Evolutionary conservation across 805 yeast genomes (phyloP), one percentile per base, ranked within the genome.

Genomic region (Pichia paraexigua): DNA sequence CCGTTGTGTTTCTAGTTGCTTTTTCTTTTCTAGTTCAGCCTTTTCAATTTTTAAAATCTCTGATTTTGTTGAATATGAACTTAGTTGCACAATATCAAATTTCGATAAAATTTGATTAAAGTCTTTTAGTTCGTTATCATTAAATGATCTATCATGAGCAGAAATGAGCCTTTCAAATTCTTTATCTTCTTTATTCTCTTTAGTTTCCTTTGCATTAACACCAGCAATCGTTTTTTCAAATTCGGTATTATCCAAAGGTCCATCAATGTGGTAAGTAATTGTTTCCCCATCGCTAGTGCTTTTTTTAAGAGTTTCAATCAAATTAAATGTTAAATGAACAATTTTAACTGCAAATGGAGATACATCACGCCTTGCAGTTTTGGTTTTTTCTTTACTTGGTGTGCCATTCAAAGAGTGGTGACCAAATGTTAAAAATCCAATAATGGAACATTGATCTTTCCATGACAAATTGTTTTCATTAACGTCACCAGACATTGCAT

Each of bases 301-400:
- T 15, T 61, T 55, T 48, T 57, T 63, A 32, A 64, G 39, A 7
- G 37, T 45, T 3, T 58, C 64, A 2, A 67, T 41, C 11, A 60
- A 43, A 21, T 59, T 53, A 13, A 51, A 47, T 2, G 63, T 60
- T 1, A 49, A 57, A 5, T 53, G 47, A 5, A 68, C 43, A 2
- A 70, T 43, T 24, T 66, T 64, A n/a, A 53, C 52, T 41, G 68
- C 65, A 45, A 58, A 59, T 3, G 74, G 73, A 8, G 74, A 63
- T 6, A 77, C 70, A 54, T 77, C 82, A 46, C 77, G 66, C 54
- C 77, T 67, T 2, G 81, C 80, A 47, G 77, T 78, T 48, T 69
- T 71, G 0, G 67, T 48, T 50, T 75, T 74, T 27, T 65, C 69
- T 21, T 69, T 60, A 1, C 56, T 49, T 0, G 70, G 62, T 9